phyloP scores from a whole-genome alignment of 257 asterid species.

The Solanum chiquidenum region DNA sequence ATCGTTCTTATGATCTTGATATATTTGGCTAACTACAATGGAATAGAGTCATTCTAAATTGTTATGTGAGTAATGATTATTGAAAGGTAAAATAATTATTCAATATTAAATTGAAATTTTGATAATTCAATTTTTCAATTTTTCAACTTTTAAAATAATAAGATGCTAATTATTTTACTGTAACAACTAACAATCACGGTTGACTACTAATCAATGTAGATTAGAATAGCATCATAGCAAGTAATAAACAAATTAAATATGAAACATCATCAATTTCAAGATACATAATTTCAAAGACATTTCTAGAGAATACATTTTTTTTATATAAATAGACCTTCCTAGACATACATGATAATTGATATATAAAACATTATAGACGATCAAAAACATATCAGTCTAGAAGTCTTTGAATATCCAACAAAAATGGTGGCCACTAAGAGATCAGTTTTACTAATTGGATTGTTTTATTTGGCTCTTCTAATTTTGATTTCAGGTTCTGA shows the following conservation, averaged over 20 bases:
- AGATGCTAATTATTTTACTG: neutral
- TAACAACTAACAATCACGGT: neutral
- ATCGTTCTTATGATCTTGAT: too few relatives aligned
- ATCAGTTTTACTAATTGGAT: neutral
- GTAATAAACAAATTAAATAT: too few relatives aligned
- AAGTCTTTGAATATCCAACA: neutral
- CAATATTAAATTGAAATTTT: too few relatives aligned
- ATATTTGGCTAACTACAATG: too few relatives aligned
- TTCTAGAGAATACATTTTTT: neutral
- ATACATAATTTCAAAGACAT: neutral
- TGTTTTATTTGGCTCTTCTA: neutral
- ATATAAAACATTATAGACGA: neutral
- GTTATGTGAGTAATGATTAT: neutral
- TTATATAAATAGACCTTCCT: neutral
- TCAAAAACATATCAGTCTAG: neutral
- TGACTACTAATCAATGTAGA: neutral
- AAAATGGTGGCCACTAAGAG: neutral
- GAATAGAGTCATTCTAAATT: too few relatives aligned
- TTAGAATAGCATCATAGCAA: neutral
- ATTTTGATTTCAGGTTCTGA: neutral
- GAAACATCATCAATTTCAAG: neutral
- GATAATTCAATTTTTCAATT: neutral
- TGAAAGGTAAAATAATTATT: neutral
- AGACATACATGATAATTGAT: neutral
- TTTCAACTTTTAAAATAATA: too few relatives aligned